Evolutionary conservation across 2,329 filamentous ascomycete genomes (phyloP).

Genomic region (Nemania sp.): DNA sequence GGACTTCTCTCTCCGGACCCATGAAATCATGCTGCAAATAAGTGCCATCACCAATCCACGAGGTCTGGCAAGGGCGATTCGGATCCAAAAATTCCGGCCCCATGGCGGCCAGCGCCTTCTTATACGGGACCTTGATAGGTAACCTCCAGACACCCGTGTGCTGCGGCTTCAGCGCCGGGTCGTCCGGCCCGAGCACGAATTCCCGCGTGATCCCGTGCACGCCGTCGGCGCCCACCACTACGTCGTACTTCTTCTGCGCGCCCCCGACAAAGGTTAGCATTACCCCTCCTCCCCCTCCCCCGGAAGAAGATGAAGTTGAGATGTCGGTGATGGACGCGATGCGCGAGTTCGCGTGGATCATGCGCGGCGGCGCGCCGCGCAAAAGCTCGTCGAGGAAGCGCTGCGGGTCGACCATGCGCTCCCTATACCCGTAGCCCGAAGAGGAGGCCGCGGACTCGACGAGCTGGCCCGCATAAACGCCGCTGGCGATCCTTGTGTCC

Average conservation of each 20-base stretch:
- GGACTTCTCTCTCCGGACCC: constrained; percentile 35
- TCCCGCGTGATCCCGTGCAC: constrained; percentile 30
- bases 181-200: constrained; percentile 32
- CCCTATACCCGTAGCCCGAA: constrained; percentile 9
- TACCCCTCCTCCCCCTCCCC: constrained; percentile 25
- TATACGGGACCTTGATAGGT: constrained; percentile 33
- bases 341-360: constrained; percentile 34
- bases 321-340: constrained; percentile 32
- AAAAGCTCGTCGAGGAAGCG: constrained; percentile 35
- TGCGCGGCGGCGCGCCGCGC: constrained; percentile 30
- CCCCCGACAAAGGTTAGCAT: constrained; percentile 35
- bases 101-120: constrained; percentile 34
- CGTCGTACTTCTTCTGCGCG: constrained; percentile 36
- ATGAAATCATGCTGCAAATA: constrained; percentile 33
- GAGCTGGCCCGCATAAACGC: constrained; percentile 29
- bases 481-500: constrained; percentile 29
- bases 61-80: constrained; percentile 28
- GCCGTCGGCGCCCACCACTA: constrained; percentile 37
- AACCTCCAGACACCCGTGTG: constrained; percentile 37
- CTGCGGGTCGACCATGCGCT: constrained; percentile 34
- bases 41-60: constrained; percentile 38
- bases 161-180: constrained; percentile 26
- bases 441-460: constrained; percentile 26
- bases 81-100: constrained; percentile 34
- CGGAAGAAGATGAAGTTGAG: too few species aligned